phyloP scores from a whole-genome alignment of 495 filamentous ascomycete species.

The Aspergillus haitiensis region DNA sequence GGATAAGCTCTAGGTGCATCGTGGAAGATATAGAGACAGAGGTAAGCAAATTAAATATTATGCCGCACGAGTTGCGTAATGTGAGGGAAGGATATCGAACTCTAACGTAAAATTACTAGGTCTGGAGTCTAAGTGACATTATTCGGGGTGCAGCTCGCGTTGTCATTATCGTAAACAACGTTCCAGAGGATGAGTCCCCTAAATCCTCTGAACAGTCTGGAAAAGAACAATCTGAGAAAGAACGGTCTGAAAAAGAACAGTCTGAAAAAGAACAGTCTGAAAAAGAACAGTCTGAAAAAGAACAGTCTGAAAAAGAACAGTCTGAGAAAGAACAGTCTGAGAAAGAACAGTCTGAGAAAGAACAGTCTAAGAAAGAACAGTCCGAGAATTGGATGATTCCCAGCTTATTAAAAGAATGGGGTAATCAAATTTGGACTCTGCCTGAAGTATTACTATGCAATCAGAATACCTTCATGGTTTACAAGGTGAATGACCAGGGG shows the following conservation, averaged over 20 bases:
- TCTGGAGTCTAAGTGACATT: background rate
- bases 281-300: too few relatives aligned
- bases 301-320: too few relatives aligned
- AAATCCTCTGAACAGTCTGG: too few relatives aligned
- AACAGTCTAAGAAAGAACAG: background rate
- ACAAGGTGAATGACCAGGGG: background rate
- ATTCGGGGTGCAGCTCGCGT: background rate
- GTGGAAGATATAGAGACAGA: background rate
- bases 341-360: background rate
- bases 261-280: too few relatives aligned
- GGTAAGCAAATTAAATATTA: background rate
- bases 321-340: background rate
- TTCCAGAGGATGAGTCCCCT: background rate
- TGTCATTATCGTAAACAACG: background rate
- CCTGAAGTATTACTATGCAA: background rate
- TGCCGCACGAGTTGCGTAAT: too few relatives aligned
- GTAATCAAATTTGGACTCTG: background rate
- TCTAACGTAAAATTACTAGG: background rate
- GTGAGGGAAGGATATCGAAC: too few relatives aligned
- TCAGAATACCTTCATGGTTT: background rate
- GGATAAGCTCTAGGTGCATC: background rate
- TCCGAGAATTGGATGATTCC: background rate
- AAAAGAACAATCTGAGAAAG: too few relatives aligned
- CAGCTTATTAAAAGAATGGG: constrained; percentile 2
- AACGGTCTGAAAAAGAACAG: too few relatives aligned